Evolutionary conservation across 495 filamentous ascomycete genomes (phyloP), one percentile per base, ranked within the genome.

Genomic region (Neurospora sp.): DNA sequence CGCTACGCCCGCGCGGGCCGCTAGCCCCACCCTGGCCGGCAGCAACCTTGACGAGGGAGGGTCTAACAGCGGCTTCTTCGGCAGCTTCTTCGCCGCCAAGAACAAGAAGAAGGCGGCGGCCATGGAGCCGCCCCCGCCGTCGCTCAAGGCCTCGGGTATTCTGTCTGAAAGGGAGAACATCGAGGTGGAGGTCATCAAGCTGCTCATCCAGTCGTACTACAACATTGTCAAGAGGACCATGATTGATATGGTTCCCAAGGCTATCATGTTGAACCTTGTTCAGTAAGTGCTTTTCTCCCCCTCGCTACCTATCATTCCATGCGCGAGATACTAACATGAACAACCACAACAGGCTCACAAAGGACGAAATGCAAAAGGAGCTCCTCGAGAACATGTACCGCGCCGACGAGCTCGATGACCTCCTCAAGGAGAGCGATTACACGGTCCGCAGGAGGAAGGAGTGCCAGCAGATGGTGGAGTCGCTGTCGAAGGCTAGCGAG

Each of bases 51-150:
- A 86, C 4, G 85, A 82, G 14, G 88, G 90, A 54, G 83, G 83
- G 70, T 83, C 83, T 48, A 88, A 90, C 77, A 82, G 87, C 70
- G 93, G 94, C 71, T 99, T 98, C 87, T 98, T 98, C 81, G 94
- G 95, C 73, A 95, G 92, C 81, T 98, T 98, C 88, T 98, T 97
- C 82, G 94, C 94, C 7, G 92, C 90, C 72, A 98, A 97, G 88
- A 98, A 98, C 82, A 99, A 98, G 89, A 99, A 98, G 91, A 98
- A 97, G 90, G 94, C 97, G 88, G 96, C 96, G 31, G 94, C 95
- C 72, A 98, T 98, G 96, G 96, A 98, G 78, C 85, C 96, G 44
- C 96, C 96, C 39, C 96, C 96, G 75, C 89, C 96, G 66, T 93
- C 88, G 48, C 88, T 99, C 73, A 99, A 98, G 84, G 96, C 96